Conservation (phyloP, 345 rosid genomes). For the Excoecaria cochinchinensis region DNA sequence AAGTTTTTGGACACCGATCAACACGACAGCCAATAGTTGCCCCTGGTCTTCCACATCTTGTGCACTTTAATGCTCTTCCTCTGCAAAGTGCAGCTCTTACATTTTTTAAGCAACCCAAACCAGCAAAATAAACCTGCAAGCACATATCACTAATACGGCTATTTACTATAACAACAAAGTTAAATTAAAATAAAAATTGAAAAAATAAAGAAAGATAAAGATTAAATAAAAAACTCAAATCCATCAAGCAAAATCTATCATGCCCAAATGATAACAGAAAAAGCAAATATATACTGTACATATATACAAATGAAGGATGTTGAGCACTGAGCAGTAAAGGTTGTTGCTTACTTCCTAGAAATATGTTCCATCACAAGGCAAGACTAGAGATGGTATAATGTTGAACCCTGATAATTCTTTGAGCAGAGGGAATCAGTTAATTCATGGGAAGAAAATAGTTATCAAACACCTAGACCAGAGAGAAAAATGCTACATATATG, state of each 20-base stretch:
- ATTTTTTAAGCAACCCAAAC: slow-evolving; percentile 91
- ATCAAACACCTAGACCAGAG: slow-evolving; percentile 8
- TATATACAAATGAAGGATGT: slow-evolving; percentile 3
- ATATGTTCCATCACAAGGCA: slow-evolving; percentile 24
- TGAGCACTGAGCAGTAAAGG: slow-evolving; percentile 9
- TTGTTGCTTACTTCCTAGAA: slow-evolving; percentile 30
- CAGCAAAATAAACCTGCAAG: slow-evolving; percentile 94
- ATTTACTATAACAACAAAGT: slow-evolving; percentile 10
- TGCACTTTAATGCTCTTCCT: slow-evolving; percentile 93
- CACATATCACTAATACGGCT: slow-evolving; percentile 19
- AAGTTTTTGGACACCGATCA: slow-evolving; percentile 95
- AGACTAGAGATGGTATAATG: slow-evolving; percentile 9
- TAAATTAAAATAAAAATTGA: not conserved
- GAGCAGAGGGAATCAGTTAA: slow-evolving; percentile 14
- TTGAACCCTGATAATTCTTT: slow-evolving; percentile 17
- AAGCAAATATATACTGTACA: not conserved
- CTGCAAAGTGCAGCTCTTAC: slow-evolving; percentile 94
- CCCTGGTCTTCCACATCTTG: slow-evolving; percentile 95
- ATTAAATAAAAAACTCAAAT: not conserved
- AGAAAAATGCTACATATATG: slow-evolving; percentile 7
- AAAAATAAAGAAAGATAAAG: not conserved
- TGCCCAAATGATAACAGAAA: not conserved
- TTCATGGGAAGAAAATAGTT: slow-evolving; percentile 12
- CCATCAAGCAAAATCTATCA: not conserved
- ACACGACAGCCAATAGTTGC: slow-evolving; percentile 99